Evolutionary conservation across 2,329 filamentous ascomycete species (phyloP), one percentile per base, ranked within the genome.

Genomic region (Calonectria hawksworthii): DNA sequence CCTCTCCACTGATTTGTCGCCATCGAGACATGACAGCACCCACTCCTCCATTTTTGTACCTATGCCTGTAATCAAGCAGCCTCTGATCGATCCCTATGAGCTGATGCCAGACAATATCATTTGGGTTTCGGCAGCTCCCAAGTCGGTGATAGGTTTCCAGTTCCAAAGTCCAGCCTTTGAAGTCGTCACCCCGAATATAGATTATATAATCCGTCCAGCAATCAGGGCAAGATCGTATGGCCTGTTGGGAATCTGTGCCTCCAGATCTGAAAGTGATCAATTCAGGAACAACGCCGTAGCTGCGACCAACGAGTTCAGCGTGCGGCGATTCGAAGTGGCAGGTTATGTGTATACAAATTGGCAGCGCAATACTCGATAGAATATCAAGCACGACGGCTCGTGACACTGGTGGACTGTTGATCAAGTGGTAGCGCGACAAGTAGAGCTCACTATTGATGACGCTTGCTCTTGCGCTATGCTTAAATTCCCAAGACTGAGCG

Each of bases 281-380:
- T 14, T 47, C 41, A 10, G 41, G 41, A 4, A 47, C 2, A 47
- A n/a, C 9, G 18, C 41, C 21, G 21, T 47, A n/a, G 21, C 4
- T 6, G 21, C 7, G 21, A 2, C 9, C 41, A 2, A 1, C 10
- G 6, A 3, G 7, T 47, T 4, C 21, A 9, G 6, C 1, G 14
- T 7, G 6, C 8, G 7, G 1, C 9, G 41, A 47, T n/a, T n/a
- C 4, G 21, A 11, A 47, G n/a, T n/a, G 41, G 11, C 41, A n/a
- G 21, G 5, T 4, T 9, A 47, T 10, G 41, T 47, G 41, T 8
- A n/a, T 9, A n/a, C 41, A 47, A 4, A 47, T 21, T n/a, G 41
- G 41, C 41, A 47, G 18, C 7, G 21, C 5, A n/a, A 47, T n/a
- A 10, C 41, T 47, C 2, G 41, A 47, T 8, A 44, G 4, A n/a